phyloP scores from a whole-genome alignment of 1,284 basidiomycete genomes.

The Schizophyllum amplum region DNA sequence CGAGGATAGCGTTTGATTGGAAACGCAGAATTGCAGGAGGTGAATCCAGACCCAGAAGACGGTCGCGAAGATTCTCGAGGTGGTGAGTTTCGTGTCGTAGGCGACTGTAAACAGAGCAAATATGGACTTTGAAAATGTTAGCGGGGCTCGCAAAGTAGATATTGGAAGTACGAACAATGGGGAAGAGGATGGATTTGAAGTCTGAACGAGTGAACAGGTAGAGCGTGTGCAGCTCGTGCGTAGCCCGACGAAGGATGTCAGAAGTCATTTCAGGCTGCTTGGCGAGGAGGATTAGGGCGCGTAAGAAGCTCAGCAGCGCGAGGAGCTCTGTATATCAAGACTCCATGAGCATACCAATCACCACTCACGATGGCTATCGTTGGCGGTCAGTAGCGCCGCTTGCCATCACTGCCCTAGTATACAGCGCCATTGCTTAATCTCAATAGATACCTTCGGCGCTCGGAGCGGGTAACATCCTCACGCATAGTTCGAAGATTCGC shows the following conservation, averaged over 20 bases:
- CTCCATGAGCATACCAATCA: no score
- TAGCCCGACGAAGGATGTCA: background rate
- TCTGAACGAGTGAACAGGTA: conserved; percentile 29
- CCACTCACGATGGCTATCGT: background rate
- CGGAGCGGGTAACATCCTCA: no score
- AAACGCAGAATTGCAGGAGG: conserved; percentile 30
- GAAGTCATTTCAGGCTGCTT: background rate
- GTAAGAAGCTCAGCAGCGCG: background rate
- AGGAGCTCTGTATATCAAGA: background rate
- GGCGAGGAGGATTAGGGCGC: background rate
- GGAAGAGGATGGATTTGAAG: conserved; percentile 28
- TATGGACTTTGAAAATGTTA: background rate
- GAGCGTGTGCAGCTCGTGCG: background rate
- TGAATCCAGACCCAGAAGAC: conserved; percentile 37
- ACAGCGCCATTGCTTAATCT: no score
- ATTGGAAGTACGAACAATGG: conserved; percentile 19
- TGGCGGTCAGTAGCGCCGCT: background rate
- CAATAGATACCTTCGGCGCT: no score
- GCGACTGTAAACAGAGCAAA: background rate
- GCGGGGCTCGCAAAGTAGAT: background rate
- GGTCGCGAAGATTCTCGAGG: background rate
- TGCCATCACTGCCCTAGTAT: background rate
- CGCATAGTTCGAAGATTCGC: no score
- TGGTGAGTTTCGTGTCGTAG: background rate
- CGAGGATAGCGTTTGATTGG: conserved; percentile 28